Evolutionary conservation across 1,284 basidiomycete species (phyloP).

Genomic region (Bjerkandera adusta): DNA sequence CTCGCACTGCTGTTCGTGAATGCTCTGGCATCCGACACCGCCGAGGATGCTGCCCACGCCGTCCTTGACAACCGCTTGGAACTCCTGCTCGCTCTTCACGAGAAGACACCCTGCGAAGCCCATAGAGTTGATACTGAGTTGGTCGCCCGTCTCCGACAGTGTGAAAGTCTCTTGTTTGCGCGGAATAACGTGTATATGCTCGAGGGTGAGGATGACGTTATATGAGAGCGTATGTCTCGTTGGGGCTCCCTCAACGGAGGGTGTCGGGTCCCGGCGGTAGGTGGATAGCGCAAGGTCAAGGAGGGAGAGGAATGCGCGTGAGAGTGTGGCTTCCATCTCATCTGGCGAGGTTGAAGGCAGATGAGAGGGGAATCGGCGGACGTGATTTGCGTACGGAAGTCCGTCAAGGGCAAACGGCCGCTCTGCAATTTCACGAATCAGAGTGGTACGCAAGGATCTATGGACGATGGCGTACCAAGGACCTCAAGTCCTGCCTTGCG

Average conservation of each 20-base stretch:
- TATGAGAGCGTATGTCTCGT: conserved; percentile 62
- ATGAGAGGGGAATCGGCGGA: conserved; percentile 61
- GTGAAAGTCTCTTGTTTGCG: conserved; percentile 57
- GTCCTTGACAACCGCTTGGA: conserved; percentile 62
- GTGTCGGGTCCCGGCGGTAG: conserved; percentile 60
- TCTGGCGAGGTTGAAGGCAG: conserved; percentile 41
- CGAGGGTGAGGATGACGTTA: conserved; percentile 80
- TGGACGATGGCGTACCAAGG: conserved; percentile 40
- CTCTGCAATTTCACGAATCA: conserved; percentile 39
- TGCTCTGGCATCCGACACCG: conserved; percentile 59
- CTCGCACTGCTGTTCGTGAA: conserved; percentile 51
- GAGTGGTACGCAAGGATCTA: background rate
- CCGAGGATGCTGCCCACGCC: conserved; percentile 58
- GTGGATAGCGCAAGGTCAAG: conserved; percentile 81
- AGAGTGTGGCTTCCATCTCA: conserved; percentile 55
- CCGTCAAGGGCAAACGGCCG: conserved; percentile 66
- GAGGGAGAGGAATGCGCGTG: conserved; percentile 67
- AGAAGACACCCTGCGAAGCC: conserved; percentile 88
- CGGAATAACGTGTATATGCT: conserved; percentile 84
- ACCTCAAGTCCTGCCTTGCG: conserved; percentile 56
- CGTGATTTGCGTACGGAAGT: conserved; percentile 80
- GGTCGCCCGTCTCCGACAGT: conserved; percentile 47
- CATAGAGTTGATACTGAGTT: conserved; percentile 75
- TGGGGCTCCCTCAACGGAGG: conserved; percentile 35
- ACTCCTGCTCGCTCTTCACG: conserved; percentile 75